Conservation (phyloP, 306 rosid species). For the Cyamopsis tetragonoloba region DNA sequence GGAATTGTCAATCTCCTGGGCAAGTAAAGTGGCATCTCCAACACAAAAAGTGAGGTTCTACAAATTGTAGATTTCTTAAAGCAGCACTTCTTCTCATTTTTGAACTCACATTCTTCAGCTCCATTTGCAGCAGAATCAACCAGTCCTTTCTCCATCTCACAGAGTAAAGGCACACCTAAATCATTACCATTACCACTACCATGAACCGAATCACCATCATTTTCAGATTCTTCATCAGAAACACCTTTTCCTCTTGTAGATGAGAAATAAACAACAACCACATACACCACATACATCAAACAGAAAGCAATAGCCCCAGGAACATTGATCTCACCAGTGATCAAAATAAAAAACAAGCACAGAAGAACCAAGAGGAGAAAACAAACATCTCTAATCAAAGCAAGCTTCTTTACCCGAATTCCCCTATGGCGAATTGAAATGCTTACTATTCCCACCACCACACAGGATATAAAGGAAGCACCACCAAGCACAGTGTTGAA, state of each 20-base stretch:
- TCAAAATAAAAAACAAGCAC: conserved; percentile 27
- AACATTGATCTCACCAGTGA: conserved; percentile 38
- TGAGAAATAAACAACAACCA: conserved; percentile 36
- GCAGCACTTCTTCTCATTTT: conserved; percentile 25
- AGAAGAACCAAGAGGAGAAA: conserved; percentile 43
- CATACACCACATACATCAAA: conserved; percentile 46
- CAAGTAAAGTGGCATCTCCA: conserved; percentile 52
- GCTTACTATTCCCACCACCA: conserved; percentile 47
- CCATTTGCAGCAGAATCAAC: conserved; percentile 20
- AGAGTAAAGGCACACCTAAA: conserved; percentile 42
- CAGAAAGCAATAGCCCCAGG: conserved; percentile 38
- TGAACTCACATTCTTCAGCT: conserved; percentile 16
- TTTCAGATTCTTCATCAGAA: conserved; percentile 27
- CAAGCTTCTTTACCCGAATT: conserved; percentile 33
- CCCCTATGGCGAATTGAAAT: conserved; percentile 26
- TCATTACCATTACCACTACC: conserved; percentile 13
- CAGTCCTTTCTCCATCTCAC: conserved; percentile 37
- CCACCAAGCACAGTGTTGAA: conserved; percentile 48
- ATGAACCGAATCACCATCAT: conserved; percentile 1
- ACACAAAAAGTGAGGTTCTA: conserved; percentile 7
- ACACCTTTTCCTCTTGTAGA: conserved; percentile 25
- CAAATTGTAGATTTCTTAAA: conserved; percentile 22
- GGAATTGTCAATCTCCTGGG: conserved; percentile 56
- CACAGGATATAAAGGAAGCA: conserved; percentile 53
- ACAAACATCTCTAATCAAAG: conserved; percentile 43